Conservation (phyloP, 176 grass and related monocot genomes). For the Eragrostis curvula region DNA sequence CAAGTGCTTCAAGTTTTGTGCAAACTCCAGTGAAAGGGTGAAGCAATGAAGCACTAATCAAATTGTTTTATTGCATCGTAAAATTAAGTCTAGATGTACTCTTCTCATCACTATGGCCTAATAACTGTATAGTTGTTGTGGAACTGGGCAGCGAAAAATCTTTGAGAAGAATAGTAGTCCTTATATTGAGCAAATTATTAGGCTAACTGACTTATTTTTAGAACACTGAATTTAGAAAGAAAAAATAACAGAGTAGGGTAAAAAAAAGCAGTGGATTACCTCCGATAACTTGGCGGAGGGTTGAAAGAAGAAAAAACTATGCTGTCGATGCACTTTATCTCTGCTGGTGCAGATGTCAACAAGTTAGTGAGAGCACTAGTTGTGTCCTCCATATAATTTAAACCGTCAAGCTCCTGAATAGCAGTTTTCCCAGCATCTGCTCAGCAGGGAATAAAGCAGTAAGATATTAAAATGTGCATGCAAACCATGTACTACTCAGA, state of each 20-base stretch:
- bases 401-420: constrained; percentile 83
- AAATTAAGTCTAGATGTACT: not conserved
- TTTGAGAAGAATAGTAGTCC: not conserved
- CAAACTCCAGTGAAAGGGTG: no score
- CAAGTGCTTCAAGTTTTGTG: not conserved
- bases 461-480: not conserved
- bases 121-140: not conserved
- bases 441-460: constrained; percentile 28
- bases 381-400: constrained; percentile 85
- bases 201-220: not conserved
- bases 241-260: not conserved
- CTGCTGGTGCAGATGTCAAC: constrained; percentile 55
- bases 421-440: constrained; percentile 73
- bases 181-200: not conserved
- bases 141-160: not conserved
- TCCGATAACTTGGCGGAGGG: constrained; percentile 93
- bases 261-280: constrained; percentile 44
- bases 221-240: not conserved
- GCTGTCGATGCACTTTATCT: constrained; percentile 84
- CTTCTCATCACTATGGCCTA: not conserved
- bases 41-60: no score
- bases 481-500: not conserved
- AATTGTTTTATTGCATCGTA: not conserved
- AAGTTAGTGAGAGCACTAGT: constrained; percentile 63
- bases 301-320: constrained; percentile 95